Percentiles rank a stretch among this genome's conserved stretches.
Conservation (phyloP, 176 grass and related monocot genomes). For the Aegilops speltoides region DNA sequence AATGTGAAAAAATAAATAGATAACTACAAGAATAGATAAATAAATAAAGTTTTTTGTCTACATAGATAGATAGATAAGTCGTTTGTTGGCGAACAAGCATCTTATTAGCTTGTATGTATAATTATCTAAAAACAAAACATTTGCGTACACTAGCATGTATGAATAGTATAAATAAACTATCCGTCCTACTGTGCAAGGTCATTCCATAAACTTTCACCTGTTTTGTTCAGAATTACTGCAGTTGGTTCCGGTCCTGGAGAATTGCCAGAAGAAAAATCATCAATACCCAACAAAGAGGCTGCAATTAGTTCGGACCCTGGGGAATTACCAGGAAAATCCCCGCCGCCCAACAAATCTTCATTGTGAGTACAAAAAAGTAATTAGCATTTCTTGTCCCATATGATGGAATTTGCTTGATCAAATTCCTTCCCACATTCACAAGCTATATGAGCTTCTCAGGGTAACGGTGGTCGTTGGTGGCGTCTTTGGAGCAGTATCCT, state of each 20-base stretch:
- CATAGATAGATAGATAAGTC: too few species aligned
- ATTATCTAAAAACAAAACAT: not conserved
- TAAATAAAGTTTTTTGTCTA: too few species aligned
- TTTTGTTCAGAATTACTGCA: conserved; percentile 16
- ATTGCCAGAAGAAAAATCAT: not conserved
- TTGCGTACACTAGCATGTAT: not conserved
- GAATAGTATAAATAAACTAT: not conserved
- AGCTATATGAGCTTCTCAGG: conserved; percentile 11
- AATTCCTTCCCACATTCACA: not conserved
- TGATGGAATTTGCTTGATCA: not conserved
- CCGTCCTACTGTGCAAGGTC: not conserved
- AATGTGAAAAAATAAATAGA: too few species aligned
- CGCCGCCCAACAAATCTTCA: conserved; percentile 35
- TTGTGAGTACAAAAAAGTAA: conserved; percentile 25
- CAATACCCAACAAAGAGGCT: not conserved
- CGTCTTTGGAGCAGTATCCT: conserved; percentile 37
- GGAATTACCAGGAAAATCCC: conserved; percentile 15
- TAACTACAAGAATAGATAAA: too few species aligned
- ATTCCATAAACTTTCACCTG: not conserved
- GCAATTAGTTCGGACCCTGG: conserved; percentile 17
- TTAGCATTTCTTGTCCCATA: not conserved
- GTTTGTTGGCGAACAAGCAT: not conserved
- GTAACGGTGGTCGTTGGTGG: conserved; percentile 44
- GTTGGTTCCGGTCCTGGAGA: not conserved
- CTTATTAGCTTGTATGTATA: not conserved